These are phyloP conservation scores for Annona squamosa DNA, from an alignment of 164 flowering plant genomes.

Conservation along the genomic window DNA sequence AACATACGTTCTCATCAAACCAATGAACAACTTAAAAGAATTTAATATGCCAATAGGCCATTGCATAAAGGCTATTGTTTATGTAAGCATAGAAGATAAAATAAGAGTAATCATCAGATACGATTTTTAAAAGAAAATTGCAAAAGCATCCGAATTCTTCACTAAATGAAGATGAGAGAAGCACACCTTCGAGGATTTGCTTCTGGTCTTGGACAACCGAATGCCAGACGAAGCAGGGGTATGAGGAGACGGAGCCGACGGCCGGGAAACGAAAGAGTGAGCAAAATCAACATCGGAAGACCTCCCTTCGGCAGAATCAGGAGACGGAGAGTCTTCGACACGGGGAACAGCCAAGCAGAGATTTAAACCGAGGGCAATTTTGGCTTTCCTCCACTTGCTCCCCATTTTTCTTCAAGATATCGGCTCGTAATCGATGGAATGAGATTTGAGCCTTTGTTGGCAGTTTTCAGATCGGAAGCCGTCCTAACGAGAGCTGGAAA, in stretches of 20 bases:
- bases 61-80: no score
- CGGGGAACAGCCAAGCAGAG: conserved; percentile 51
- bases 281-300: conserved; percentile 30
- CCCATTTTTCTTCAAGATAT: conserved; percentile 32
- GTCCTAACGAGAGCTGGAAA: neutral
- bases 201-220: conserved; percentile 35
- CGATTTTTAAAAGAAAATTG: neutral
- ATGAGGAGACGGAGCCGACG: conserved; percentile 4
- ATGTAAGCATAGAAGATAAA: no score
- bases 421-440: neutral
- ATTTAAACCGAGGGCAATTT: conserved; percentile 55
- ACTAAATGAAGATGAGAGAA: neutral
- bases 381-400: conserved; percentile 80
- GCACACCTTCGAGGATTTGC: conserved; percentile 68
- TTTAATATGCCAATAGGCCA: no score
- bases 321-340: conserved; percentile 27
- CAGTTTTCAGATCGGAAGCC: neutral
- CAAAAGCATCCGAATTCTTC: neutral
- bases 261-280: conserved; percentile 30
- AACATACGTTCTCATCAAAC: no score
- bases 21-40: no score
- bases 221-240: conserved; percentile 45
- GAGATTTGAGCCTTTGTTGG: neutral
- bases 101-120: neutral
- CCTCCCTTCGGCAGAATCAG: conserved; percentile 17